Evolutionary conservation across 768 basidiomycete species (phyloP).

Genomic region (Termitomyces sp.): DNA sequence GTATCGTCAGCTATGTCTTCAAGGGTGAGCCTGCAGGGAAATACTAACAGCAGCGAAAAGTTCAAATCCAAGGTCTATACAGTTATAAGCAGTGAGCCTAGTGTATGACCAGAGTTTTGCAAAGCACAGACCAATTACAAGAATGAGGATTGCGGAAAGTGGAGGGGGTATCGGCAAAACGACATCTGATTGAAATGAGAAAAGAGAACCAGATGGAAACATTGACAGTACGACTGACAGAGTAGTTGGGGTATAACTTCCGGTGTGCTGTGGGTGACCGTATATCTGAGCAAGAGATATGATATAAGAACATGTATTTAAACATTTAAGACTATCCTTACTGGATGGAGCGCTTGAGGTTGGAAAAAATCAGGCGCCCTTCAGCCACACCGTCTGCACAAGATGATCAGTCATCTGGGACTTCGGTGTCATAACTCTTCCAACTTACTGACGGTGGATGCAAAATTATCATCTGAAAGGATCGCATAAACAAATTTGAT

Average conservation of each 20-base stretch:
- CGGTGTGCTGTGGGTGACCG: slow-evolving; percentile 60
- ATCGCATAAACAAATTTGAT: neutral
- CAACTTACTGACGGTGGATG: slow-evolving; percentile 61
- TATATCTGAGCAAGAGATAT: slow-evolving; percentile 37
- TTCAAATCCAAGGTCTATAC: slow-evolving; percentile 64
- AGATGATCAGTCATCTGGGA: neutral
- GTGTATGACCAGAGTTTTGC: neutral
- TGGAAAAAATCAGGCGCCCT: slow-evolving; percentile 65
- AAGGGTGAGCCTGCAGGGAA: neutral
- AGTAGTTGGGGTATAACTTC: slow-evolving; percentile 67
- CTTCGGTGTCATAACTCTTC: neutral
- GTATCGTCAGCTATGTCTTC: neutral
- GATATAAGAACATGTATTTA: neutral
- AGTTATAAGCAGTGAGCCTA: neutral
- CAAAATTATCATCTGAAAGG: slow-evolving; percentile 59
- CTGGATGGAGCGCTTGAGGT: slow-evolving; percentile 69
- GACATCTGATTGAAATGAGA: slow-evolving; percentile 37
- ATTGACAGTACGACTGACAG: slow-evolving; percentile 32
- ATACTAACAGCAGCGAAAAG: slow-evolving; percentile 54
- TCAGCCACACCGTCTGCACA: slow-evolving; percentile 57
- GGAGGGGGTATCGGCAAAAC: slow-evolving; percentile 64
- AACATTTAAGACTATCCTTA: slow-evolving; percentile 20
- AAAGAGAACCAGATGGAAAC: neutral
- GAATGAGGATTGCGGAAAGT: slow-evolving; percentile 60
- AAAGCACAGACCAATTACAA: slow-evolving; percentile 52